Evolutionary conservation across 495 filamentous ascomycete species (phyloP).

Genomic region (Aspergillus biplanus): DNA sequence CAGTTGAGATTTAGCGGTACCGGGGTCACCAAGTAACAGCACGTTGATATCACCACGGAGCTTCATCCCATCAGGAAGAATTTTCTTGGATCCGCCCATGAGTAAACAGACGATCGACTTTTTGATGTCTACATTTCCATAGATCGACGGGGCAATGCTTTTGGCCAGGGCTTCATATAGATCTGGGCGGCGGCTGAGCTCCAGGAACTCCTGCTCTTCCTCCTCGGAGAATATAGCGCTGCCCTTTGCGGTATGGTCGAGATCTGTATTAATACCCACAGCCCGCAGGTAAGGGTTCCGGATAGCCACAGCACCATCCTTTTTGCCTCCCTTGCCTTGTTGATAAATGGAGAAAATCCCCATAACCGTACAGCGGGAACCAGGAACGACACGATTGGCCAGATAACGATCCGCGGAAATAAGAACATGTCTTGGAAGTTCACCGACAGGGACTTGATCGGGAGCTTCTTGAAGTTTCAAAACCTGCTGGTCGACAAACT

Average conservation of each 20-base stretch:
- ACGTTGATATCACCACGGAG: constrained; percentile 99
- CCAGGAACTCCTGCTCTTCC: constrained; percentile 96
- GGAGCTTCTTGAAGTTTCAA: constrained; percentile 98
- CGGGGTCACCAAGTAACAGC: constrained; percentile 93
- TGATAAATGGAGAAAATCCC: constrained; percentile 97
- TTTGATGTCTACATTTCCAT: constrained; percentile 95
- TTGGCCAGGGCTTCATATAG: constrained; percentile 87
- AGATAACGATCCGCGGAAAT: constrained; percentile 95
- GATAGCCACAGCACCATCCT: constrained; percentile 86
- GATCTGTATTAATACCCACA: constrained; percentile 86
- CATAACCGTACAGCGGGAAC: constrained; percentile 92
- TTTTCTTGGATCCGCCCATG: constrained; percentile 97
- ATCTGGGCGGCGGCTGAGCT: constrained; percentile 88
- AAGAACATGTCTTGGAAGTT: constrained; percentile 91
- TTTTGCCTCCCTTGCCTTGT: constrained; percentile 77
- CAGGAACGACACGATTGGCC: constrained; percentile 93
- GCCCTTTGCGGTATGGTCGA: constrained; percentile 89
- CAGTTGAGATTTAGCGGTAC: constrained; percentile 97
- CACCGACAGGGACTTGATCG: constrained; percentile 96
- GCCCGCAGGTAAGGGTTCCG: constrained; percentile 96
- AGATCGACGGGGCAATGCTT: constrained; percentile 97
- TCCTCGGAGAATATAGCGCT: constrained; percentile 86
- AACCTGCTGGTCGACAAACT: constrained; percentile 97
- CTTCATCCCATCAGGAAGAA: constrained; percentile 97
- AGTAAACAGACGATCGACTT: constrained; percentile 97